Evolutionary conservation across 2,329 filamentous ascomycete genomes (phyloP), one percentile per base, ranked within the genome.

Genomic region (Diaporthe velutina): DNA sequence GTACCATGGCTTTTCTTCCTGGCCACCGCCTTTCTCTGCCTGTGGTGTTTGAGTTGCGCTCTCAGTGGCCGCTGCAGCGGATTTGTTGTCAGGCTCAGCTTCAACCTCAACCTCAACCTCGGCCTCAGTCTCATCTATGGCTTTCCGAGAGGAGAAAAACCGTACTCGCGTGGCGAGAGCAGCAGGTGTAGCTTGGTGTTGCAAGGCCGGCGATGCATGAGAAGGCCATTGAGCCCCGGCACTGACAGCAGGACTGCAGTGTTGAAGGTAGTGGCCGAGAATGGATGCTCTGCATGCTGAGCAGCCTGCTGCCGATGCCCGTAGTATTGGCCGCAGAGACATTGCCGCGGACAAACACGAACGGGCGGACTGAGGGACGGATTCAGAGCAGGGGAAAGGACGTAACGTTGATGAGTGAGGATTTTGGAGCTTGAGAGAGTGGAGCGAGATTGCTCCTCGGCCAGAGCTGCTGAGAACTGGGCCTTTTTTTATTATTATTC

Each of bases 1-100:
- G 83, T 98, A 98, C 97, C 97, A 98, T 72, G 84, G 86, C 5
- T 83, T 79, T 10, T 82, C 78, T 7, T 81, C 73, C 19, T 64
- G 50, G 17, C 30, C 28, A 66, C 15, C n/a, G 5, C 57, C 54
- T 17, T 75, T 38, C n/a, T 72, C 28, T 15, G n/a, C 17, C 52
- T 76, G 70, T 19, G 75, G 28, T 3, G 28, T 28, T 25, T 22
- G 0, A 57, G 71, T 35, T 55, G 67, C n/a, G 76, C 33, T 35
- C 15, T 54, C 64, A 76, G 77, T 80, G 22, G 68, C 60, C 52
- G 58, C 50, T 30, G 7, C 45, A 25, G 45, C 10, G 7, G 33
- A 25, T 8, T n/a, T 10, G 30, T 22, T 9, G 30, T 22, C 38
- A 13, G 22, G n/a, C 15, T 72, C 64, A 6, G 58, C 74, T 22